Evolutionary conservation across 2,329 filamentous ascomycete genomes (phyloP), one percentile per base, ranked within the genome.

Genomic region (Alternaria longipes): DNA sequence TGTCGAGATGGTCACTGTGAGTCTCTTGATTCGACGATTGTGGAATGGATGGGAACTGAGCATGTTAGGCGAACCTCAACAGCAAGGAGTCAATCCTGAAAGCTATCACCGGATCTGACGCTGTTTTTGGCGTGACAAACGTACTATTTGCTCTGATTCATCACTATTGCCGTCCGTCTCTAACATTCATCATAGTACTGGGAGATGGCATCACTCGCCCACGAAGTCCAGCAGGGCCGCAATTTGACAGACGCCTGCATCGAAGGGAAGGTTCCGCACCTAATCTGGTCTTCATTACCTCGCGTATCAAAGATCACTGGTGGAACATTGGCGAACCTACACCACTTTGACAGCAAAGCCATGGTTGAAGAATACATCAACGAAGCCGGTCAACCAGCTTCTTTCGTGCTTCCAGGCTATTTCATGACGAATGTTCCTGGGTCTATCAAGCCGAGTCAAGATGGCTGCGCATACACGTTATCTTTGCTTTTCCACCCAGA

Each of bases 291-390:
- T 1, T 68, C 69, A 0, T 54, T 73, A 16, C 32, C 68, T n/a
- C 61, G 68, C 28, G 65, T 66, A 2, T 65, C 64, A 20, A 64
- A 68, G 32, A 38, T 62, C 8, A 70, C 65, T 8, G 63, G 66
- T n/a, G 79, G 79, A 12, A 76, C 75, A 26, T 72, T 80, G 24
- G 63, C 66, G 8, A 67, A 78, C 30, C 75, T 81, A 12, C 65
- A 81, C 57, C 83, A 86, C 65, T 89, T 89, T 60, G 86, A 89
- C 70, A 76, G 74, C 69, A 89, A 89, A 72, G 85, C 85, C 14
- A 74, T 81, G 6, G 81, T 86, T 0, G 85, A 87, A 64, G 73
- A 81, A 20, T 86, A 89, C 71, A 83, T 87, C 52, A 81, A 82
- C n/a, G 81, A 82, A 0, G 63, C 34, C 8, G 66, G 64, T 8